Base-by-base conservation (phyloP, 306 rosid species). In the Acacia melanoxylon region DNA sequence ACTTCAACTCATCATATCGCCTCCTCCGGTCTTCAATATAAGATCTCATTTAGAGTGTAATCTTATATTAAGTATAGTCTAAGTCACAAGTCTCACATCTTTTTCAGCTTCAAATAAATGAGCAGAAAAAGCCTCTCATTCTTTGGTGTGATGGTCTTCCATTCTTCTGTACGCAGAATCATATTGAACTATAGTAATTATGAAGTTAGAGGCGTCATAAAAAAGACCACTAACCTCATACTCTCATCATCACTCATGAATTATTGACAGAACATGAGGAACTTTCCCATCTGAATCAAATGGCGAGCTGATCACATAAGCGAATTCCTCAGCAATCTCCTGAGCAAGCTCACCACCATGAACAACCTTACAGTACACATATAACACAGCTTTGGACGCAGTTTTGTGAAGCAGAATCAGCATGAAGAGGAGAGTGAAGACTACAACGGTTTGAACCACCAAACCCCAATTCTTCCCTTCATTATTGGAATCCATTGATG, bases 231-330 rank as follows among this genome's bases (percentile, higher is more conserved):
- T 81, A 48, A 83, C 86, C 89, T 81, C 41, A 35, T 5, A 15
- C 22, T 5, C 52, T 44, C 51, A 67, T 42, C 13, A 31, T 75
- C 77, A 78, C 56, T 61, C 46, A 59, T 75, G 24, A 25, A 68
- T 77, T 78, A 86, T 88, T 15, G 92, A 89, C 59, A 89, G 87
- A 29, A 85, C 29, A 82, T 81, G 92, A n/a, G 89, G 90, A 48
- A 87, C 72, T 45, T 89, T 89, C 15, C 62, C 90, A 46, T 83
- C 83, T 35, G 40, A 35, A 76, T 85, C 90, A 61, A 89, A 85
- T 11, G 90, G 90, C 83, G 87, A 56, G 85, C 83, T 68, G 42
- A 35, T 35, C 40, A 87, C 85, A 63, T 83, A 83, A 45, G 77
- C 78, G 41, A 86, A 83, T 77, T 93, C 97, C 76, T 85, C 87